Percentiles rank a stretch among this genome's conserved stretches.
phyloP scores from a whole-genome alignment of 2,329 filamentous ascomycete species.

The Fusarium sp. region DNA sequence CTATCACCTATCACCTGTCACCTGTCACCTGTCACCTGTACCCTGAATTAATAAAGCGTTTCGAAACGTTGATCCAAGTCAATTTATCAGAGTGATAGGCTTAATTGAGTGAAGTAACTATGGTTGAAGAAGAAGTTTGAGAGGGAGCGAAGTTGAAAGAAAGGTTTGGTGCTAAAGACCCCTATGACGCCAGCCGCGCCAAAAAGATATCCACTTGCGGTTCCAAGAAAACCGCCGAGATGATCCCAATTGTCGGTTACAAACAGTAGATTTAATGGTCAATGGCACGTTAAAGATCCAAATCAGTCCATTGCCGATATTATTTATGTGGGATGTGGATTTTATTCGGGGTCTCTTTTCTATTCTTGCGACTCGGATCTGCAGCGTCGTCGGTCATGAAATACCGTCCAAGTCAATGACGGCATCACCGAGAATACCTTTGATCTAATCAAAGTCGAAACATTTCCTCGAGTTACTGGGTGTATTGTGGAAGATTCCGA shows the following conservation, averaged over 20 bases:
- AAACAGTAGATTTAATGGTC: background rate
- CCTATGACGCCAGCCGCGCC: slow-evolving; percentile 29
- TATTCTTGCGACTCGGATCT: background rate
- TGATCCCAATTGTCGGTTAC: background rate
- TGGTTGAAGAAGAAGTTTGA: background rate
- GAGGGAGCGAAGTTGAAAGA: slow-evolving; percentile 17
- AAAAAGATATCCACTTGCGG: slow-evolving; percentile 25
- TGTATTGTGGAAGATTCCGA: background rate
- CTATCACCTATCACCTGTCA: no score
- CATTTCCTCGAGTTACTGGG: background rate
- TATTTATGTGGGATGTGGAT: background rate
- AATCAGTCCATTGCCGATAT: background rate
- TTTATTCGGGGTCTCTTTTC: background rate
- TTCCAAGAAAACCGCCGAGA: slow-evolving; percentile 13
- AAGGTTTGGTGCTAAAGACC: slow-evolving; percentile 20
- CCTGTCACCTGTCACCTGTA: no score
- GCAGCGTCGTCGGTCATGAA: background rate
- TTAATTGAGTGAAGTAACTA: background rate
- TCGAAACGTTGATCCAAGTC: background rate
- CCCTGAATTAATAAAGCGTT: background rate
- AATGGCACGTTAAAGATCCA: background rate
- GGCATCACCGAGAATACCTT: background rate
- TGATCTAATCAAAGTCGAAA: background rate
- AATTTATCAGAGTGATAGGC: background rate
- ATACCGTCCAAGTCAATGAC: background rate